These are phyloP conservation scores for Nidula microcarpa DNA, from an alignment of 768 basidiomycete species.

Conservation along the genomic window DNA sequence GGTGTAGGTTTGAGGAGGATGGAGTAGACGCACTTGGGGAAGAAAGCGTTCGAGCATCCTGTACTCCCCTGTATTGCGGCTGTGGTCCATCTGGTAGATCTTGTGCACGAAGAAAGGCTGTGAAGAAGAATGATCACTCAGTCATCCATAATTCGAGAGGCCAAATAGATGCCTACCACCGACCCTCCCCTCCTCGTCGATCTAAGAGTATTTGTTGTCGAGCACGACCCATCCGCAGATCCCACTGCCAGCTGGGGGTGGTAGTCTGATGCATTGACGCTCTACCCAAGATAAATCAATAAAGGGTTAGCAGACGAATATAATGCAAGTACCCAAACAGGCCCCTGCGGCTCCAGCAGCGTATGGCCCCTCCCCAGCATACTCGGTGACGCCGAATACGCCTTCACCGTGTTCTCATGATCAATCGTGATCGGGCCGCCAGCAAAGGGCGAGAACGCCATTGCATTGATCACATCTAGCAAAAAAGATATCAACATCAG, in stretches of 20 bases:
- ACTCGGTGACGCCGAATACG: conserved; percentile 65
- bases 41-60: conserved; percentile 87
- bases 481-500: background rate
- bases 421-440: conserved; percentile 78
- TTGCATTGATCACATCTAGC: conserved; percentile 69
- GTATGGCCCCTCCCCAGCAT: conserved; percentile 74
- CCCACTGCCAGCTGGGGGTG: conserved; percentile 85
- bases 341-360: conserved; percentile 71
- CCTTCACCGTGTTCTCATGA: conserved; percentile 78
- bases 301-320: background rate
- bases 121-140: background rate
- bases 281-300: conserved; percentile 35
- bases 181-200: conserved; percentile 67
- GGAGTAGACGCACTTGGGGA: conserved; percentile 50
- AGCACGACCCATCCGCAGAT: conserved; percentile 78
- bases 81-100: conserved; percentile 88
- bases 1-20: background rate
- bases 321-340: conserved; percentile 69
- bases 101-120: conserved; percentile 78
- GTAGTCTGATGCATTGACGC: conserved; percentile 71
- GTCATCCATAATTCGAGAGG: background rate
- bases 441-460: conserved; percentile 64
- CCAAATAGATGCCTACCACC: conserved; percentile 48
- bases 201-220: conserved; percentile 68
- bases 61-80: conserved; percentile 66